Evolutionary conservation across 2,329 filamentous ascomycete genomes (phyloP), one percentile per base, ranked within the genome.

Genomic region (Paradendryphiella salina): DNA sequence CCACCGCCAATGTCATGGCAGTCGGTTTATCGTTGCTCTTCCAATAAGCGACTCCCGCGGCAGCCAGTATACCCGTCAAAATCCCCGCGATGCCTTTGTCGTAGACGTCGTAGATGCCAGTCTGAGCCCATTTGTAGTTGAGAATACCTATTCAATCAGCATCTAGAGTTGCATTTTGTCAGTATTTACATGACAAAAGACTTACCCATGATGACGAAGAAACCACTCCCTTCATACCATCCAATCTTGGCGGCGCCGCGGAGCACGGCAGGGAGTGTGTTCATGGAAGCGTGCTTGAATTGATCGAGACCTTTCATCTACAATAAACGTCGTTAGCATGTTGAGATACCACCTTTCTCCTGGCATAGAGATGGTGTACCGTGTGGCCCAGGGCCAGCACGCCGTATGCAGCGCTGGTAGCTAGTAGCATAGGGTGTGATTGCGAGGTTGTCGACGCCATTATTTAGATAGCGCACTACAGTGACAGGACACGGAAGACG

Each of bases 211-310:
- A 73, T 69, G 2, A 64, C 44, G 37, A 73, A 70, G 59, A 72
- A 73, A 0, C 67, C 65, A 39, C 65, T 67, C 7, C 70, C 70
- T 42, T 73, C 69, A 38, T 70, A 73, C 70, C 70, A 73, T 8
- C 69, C 69, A 3, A 65, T 63, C 38, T 64, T 66, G n/a, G 67
- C 60, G 8, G 69, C 65, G 17, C 64, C 63, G 10, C 63, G 66
- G 3, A 73, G 60, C 4, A 52, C 23, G 2, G 51, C 34, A 1
- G 70, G 70, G 1, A 73, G 53, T 1, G 61, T 56, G 28, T 63
- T 64, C n/a, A 71, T 50, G 5, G 69, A 66, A 0, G 65, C 57
- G 14, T 73, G 64, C 33, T 67, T 67, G 59, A 71, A 72, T 32
- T 70, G 67, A 6, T 69, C 65, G 11, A 71, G 57, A 2, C 70